These are phyloP conservation scores for Tetracentron sinense DNA, from an alignment of 164 flowering plant genomes.

Conservation along the genomic window DNA sequence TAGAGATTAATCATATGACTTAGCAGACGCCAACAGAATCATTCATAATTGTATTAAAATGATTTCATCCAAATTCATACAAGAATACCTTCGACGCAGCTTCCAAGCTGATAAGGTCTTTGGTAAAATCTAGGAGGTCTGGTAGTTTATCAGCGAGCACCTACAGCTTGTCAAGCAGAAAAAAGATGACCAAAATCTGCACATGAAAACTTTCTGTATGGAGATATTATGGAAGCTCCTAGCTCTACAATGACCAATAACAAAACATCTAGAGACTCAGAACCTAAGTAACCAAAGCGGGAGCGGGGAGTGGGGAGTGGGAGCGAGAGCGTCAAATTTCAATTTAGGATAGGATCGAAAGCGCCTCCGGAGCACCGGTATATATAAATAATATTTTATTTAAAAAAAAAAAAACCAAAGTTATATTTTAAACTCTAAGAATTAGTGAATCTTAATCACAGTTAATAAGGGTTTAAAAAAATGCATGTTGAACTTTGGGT, in stretches of 20 bases:
- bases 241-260: background rate
- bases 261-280: background rate
- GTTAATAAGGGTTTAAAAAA: too few species aligned
- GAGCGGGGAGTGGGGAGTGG: too few species aligned
- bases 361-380: too few species aligned
- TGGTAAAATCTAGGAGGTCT: slow-evolving; percentile 46
- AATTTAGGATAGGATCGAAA: too few species aligned
- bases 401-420: too few species aligned
- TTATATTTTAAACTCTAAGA: too few species aligned
- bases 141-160: slow-evolving; percentile 54
- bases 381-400: too few species aligned
- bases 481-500: too few species aligned
- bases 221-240: background rate
- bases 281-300: too few species aligned
- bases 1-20: slow-evolving; percentile 9
- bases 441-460: too few species aligned
- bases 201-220: background rate
- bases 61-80: background rate
- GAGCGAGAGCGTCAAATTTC: too few species aligned
- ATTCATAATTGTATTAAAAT: background rate
- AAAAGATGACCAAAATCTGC: background rate
- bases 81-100: slow-evolving; percentile 52
- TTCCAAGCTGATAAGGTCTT: slow-evolving; percentile 52
- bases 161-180: slow-evolving; percentile 28
- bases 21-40: slow-evolving; percentile 6